Base-by-base conservation (phyloP, 306 rosid genomes). In the Nissolia schottii region DNA sequence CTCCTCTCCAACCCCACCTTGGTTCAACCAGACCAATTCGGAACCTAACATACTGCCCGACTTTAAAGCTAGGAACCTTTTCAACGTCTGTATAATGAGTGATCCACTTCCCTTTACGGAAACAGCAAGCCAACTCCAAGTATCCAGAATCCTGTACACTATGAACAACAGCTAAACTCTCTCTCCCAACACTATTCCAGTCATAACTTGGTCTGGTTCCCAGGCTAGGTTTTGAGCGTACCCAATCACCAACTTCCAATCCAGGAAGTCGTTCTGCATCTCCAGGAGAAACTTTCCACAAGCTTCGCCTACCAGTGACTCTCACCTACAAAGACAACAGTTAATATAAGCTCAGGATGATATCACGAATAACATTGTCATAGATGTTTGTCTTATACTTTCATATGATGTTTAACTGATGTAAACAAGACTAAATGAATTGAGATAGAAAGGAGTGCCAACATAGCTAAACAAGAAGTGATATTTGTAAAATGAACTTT, bases 241-340 rank as follows among this genome's bases (percentile, higher is more conserved):
- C 99, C 99, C 99, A 94, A 75, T 94, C 99, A 75, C 99, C 99
- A 59, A 94, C 97, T 84, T 94, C 99, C 82, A 91, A 86, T 70
- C 99, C 97, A 6, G 99, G 87, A 76, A 94, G 97, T 58, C 84
- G 91, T 63, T 94, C 99, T 31, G 92, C 96, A 86, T 94, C 99
- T 71, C 99, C 99, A 29, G 99, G 96, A 67, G 95, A 91, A 60
- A 94, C 95, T 88, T 91, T 94, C 99, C 99, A 94, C 86, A 91
- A 70, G 86, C 79, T 87, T 77, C 82, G 91, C 80, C 97, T 85
- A 6, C 99, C 92, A 56, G 97, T 71, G 81, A 89, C 97, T 75
- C 77, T 91, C 66, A 83, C 94, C 99, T 94, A 68, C 85, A 78
- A 59, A 63, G 69, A 77, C 64, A 77, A 23, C 56, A 79, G 31